Base-by-base conservation (phyloP, 2,329 filamentous ascomycete species). In the Zopfia rhizophila region DNA sequence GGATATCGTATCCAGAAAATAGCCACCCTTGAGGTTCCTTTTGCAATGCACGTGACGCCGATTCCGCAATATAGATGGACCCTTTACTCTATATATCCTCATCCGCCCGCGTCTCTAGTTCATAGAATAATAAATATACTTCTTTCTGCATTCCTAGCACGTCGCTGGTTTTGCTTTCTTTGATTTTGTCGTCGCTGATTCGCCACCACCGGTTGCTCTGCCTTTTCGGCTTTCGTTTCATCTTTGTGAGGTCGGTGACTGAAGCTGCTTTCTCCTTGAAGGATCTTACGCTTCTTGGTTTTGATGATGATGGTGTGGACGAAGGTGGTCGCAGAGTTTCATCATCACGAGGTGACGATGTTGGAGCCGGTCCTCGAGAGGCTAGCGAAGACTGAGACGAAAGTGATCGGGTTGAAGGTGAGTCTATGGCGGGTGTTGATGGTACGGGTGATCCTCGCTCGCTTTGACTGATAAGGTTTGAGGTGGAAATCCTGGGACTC, bases 111-210 rank as follows among this genome's bases (percentile, higher is more conserved):
- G 38, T 41, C 36, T 93, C 89, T 60, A 96, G 76, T 77, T 97
- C 93, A 72, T 99, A 99, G 71, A 99, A 99, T 38, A 99, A 73
- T 67, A 99, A 76, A 70, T 99, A 99, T 1, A 97, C 93, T 72
- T 99, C 94, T 62, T 87, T 88, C 73, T 97, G 91, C 91, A 97
- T 96, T 6, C 86, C 85, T 46, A 99, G 72, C 5, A 99, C 91
- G 59, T 99, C 94, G 42, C 82, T 84, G 5, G 92, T 97, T 77
- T 92, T 96, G 57, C 91, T 88, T 73, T 97, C 93, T 67, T 93
- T 94, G 62, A 97, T 85, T 73, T 95, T 96, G 57, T 99, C 94
- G 69, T 99, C 94, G 56, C 92, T 97, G 56, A 99, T 96, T 24
- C 94, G 85, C 94, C 94, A 99, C 94, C 94, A 99, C 28, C 88